A percentile compares a stretch with the other conserved stretches of the same genome.
Conservation (phyloP, 2,329 filamentous ascomycete species). For the Myriosclerotinia duriaeana region DNA sequence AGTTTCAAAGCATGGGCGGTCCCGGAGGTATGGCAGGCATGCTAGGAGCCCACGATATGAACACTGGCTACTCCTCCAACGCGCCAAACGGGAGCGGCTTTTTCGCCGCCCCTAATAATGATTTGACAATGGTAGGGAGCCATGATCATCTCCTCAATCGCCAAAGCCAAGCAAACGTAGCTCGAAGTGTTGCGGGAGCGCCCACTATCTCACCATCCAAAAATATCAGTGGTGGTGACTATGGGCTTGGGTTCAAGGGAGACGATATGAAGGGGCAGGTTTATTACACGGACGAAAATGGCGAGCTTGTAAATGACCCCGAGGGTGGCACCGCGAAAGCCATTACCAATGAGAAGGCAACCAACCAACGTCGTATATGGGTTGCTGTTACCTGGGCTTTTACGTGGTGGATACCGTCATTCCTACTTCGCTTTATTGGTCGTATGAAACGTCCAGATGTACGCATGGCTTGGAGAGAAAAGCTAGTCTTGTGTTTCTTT, state of each 20-base stretch:
- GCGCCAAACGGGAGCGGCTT: conserved; percentile 59
- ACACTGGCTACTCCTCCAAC: conserved; percentile 67
- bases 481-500: conserved; percentile 76
- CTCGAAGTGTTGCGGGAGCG: conserved; percentile 49
- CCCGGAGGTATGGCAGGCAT: conserved; percentile 45
- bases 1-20: conserved; percentile 25
- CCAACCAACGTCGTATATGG: conserved; percentile 70
- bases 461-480: conserved; percentile 96
- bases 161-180: conserved; percentile 40
- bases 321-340: conserved; percentile 76
- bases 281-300: conserved; percentile 68
- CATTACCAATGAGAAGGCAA: conserved; percentile 67
- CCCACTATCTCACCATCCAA: conserved; percentile 64
- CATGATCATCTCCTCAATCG: conserved; percentile 65
- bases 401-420: conserved; percentile 94
- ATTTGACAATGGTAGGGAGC: conserved; percentile 63
- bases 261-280: conserved; percentile 72
- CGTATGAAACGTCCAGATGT: conserved; percentile 98
- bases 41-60: conserved; percentile 60
- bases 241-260: conserved; percentile 83
- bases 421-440: conserved; percentile 73
- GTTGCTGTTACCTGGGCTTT: conserved; percentile 77
- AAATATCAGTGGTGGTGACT: conserved; percentile 69
- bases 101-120: conserved; percentile 62
- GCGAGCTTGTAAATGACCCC: conserved; percentile 70